Evolutionary conservation across 345 rosid species (phyloP).

Genomic region (Melaleuca alternifolia): DNA sequence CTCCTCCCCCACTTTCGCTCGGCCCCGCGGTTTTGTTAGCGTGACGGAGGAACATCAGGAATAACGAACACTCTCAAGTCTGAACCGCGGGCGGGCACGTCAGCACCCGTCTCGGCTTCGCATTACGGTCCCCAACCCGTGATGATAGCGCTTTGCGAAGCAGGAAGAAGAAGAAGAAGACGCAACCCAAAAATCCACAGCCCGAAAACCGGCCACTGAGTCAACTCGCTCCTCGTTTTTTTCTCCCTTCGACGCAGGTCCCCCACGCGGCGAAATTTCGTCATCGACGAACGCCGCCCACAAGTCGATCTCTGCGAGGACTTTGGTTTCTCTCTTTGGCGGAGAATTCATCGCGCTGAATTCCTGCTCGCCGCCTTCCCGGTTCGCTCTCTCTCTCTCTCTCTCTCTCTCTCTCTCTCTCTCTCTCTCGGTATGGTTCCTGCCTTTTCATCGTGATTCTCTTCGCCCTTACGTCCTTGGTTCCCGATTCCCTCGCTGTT

Average conservation of each 20-base stretch:
- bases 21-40: background rate
- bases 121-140: background rate
- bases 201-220: background rate
- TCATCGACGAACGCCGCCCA: background rate
- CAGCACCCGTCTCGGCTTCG: background rate
- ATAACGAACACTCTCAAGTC: background rate
- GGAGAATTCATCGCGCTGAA: background rate
- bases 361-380: background rate
- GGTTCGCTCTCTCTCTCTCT: too few species aligned
- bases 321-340: background rate
- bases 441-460: background rate
- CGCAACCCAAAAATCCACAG: background rate
- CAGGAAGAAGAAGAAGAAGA: background rate
- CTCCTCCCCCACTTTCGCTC: background rate
- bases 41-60: background rate
- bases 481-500: background rate
- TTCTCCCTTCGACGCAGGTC: background rate
- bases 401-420: too few species aligned
- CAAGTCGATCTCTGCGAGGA: background rate
- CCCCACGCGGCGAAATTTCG: background rate
- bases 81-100: background rate
- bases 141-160: background rate
- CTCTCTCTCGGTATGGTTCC: too few species aligned
- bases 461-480: background rate
- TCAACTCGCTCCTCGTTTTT: background rate